Evolutionary conservation across 306 rosid genomes (phyloP).

Genomic region (Betula pendula): DNA sequence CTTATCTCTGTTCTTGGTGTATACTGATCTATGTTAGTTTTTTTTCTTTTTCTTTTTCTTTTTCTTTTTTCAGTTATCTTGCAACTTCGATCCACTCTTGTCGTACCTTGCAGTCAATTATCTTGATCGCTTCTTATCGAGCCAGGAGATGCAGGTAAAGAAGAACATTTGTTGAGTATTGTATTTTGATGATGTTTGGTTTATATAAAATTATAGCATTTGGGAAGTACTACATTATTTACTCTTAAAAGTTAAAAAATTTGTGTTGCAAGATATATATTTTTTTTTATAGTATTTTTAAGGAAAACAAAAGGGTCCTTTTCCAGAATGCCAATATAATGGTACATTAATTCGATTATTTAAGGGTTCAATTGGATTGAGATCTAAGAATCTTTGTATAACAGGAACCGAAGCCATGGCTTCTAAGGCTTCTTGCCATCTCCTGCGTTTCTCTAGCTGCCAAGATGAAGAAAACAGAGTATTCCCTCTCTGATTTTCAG

Average conservation of each 20-base stretch:
- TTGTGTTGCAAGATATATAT: background rate
- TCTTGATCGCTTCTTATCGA: slow-evolving; percentile 81
- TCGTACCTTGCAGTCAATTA: slow-evolving; percentile 82
- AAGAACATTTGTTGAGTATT: slow-evolving; percentile 2
- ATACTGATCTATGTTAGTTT: too few species aligned
- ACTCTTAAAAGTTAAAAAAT: too few species aligned
- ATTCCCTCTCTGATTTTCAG: slow-evolving; percentile 56
- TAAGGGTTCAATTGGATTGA: slow-evolving; percentile 15
- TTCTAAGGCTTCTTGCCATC: slow-evolving; percentile 69
- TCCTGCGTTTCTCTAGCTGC: slow-evolving; percentile 81
- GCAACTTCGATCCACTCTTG: slow-evolving; percentile 57
- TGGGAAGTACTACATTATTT: background rate
- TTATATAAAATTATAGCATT: background rate
- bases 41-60: background rate
- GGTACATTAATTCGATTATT: slow-evolving; percentile 1
- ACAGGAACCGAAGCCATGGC: slow-evolving; percentile 87
- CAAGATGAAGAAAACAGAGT: slow-evolving; percentile 74
- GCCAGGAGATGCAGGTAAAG: slow-evolving; percentile 63
- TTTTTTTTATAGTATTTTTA: background rate
- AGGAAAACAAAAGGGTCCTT: background rate
- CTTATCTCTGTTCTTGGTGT: too few species aligned
- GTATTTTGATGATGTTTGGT: background rate
- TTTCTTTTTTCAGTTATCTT: slow-evolving; percentile 48
- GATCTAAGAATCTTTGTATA: slow-evolving; percentile 41
- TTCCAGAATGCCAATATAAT: background rate